A percentile compares a stretch with the other conserved stretches of the same genome.
phyloP scores from a whole-genome alignment of 306 rosid species.

The peach (Prunus persica) region Prunus_persica_NCBIv2 NC_034013.1:14677001-14677500 shows the following conservation, averaged over 20 bases:
- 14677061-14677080: neutral
- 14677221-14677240: neutral
- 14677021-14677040: constrained; percentile 58
- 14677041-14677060: constrained; percentile 5
- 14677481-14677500: neutral
- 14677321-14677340: neutral
- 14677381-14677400: neutral
- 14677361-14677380: neutral
- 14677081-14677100: neutral
- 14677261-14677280: neutral
- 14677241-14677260: neutral
- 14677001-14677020: constrained; percentile 59
- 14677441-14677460: neutral
- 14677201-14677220: neutral
- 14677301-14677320: neutral
- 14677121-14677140: neutral
- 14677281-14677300: neutral
- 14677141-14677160: neutral
- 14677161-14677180: neutral
- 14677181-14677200: neutral
- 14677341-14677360: neutral
- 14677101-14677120: neutral
- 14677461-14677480: neutral
- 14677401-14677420: neutral
- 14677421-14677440: neutral